Base-by-base conservation (phyloP, 768 basidiomycete species). In the Psilocybe tampanensis region DNA sequence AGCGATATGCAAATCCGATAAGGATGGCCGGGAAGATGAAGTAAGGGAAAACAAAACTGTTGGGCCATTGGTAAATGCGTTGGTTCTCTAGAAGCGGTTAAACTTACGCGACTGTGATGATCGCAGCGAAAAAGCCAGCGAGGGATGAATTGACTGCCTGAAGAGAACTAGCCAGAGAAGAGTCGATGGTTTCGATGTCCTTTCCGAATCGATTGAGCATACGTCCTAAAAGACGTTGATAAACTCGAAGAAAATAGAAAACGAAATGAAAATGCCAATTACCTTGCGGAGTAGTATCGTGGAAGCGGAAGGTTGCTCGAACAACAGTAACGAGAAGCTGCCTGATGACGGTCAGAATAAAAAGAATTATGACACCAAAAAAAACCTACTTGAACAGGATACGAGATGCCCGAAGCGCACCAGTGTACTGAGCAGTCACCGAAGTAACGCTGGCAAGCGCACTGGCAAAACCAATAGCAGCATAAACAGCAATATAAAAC, bases 181-280 rank as follows among this genome's bases (percentile, higher is more conserved):
- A 79, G 66, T 96, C 95, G 18, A 96, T 89, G 0, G 90, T 94
- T 70, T 94, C 93, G 33, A 95, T 81, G 65, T 96, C 93, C 76
- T 86, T 89, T 64, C 85, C 88, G 66, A 95, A 94, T 5, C 93
- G 83, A 70, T 94, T 95, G 62, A 95, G 77, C 81, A 95, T 88
- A 2, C 91, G 88, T 36, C 92, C 90, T 84, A 52, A 32, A 44
- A 47, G 56, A 3, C 47, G 32, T 15, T 23, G 34, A 41, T 5
- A 29, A 47, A 19, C 13, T n/a, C 11, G 34, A 6, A 21, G 6
- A 15, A 58, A 3, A 29, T 1, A 29, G 51, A 21, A 48, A 13
- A 19, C 29, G 23, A 44, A 22, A 13, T 9, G 5, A 52, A 44
- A 29, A 29, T 29, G n/a, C n/a, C 9, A 29, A 54, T 33, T 64